Evolutionary conservation across 2,329 filamentous ascomycete genomes (phyloP), one percentile per base, ranked within the genome.

Genomic region (Xylaria sp.): DNA sequence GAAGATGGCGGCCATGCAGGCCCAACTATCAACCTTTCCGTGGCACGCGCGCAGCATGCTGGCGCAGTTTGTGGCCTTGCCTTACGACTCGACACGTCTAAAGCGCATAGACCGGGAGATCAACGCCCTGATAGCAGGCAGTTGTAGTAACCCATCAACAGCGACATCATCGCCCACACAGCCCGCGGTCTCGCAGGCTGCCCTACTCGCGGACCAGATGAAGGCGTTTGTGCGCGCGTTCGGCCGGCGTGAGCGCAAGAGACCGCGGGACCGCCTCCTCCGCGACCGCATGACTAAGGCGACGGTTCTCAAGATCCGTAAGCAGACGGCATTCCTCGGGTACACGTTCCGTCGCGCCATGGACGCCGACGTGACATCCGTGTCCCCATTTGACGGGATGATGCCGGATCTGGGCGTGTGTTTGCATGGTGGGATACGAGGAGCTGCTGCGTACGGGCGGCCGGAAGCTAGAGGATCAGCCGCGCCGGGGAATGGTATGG

Each of bases 261-360:
- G 94, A 69, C 89, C 95, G 0, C 86, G 94, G n/a, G 96, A 99
- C 79, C 91, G 92, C 75, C 81, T 98, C 66, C 82, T 98, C 33
- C 86, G 95, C 51, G 95, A 98, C 79, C 86, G 85, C 31, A 81
- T 83, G 9, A 86, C 91, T 6, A 90, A 89, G 48, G 85, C 84
- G 48, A 83, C 85, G 17, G 93, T 92, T n/a, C 83, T 98, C 79
- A 89, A 93, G 73, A 86, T 96, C 71, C 88, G 96, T 67, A 97
- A 95, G 80, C 87, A 87, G 77, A 92, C 88, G 31, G 94, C 93
- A 0, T 98, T 98, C 79, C 81, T 97, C 69, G 95, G 95, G 0
- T 99, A 99, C 78, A 93, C 92, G 1, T 98, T 96, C 84, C 87
- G 89, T 13, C 83, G 89, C 20, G 59, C 38, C 62, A 33, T 46